Evolutionary conservation across 2,329 filamentous ascomycete species (phyloP).

Genomic region (Epichloe sylvatica): DNA sequence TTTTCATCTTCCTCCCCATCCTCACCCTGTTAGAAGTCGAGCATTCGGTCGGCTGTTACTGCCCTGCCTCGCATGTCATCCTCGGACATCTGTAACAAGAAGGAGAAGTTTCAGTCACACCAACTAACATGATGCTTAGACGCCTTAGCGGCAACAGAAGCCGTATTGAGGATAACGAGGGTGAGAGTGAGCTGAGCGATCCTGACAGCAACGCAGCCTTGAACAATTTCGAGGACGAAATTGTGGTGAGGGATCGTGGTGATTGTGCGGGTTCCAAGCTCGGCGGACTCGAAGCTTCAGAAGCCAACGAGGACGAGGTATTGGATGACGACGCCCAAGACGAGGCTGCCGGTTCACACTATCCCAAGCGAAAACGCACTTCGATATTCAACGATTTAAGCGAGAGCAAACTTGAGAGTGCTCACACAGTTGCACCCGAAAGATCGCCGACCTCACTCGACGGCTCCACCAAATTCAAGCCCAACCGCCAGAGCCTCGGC

Average conservation of each 20-base stretch:
- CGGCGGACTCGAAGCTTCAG: constrained; percentile 11
- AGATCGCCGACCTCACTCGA: constrained; percentile 11
- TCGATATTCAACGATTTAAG: constrained; percentile 35
- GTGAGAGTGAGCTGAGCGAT: constrained; percentile 31
- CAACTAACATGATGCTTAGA: constrained; percentile 15
- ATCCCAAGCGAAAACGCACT: constrained; percentile 42
- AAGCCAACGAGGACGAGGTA: constrained; percentile 27
- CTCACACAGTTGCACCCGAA: constrained; percentile 16
- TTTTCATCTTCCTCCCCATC: not conserved
- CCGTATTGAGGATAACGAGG: constrained; percentile 25
- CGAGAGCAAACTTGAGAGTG: constrained; percentile 31
- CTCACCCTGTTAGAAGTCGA: not conserved
- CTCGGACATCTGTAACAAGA: not conserved
- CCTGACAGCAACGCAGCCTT: constrained; percentile 21
- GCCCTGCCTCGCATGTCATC: not conserved
- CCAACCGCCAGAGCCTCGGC: constrained; percentile 13
- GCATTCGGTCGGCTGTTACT: not conserved
- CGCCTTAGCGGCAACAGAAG: constrained; percentile 16
- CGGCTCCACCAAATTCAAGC: constrained; percentile 13
- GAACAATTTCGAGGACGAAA: constrained; percentile 36
- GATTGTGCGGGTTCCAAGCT: constrained; percentile 22
- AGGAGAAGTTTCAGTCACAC: not conserved
- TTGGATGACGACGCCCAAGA: constrained; percentile 30
- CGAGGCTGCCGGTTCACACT: constrained; percentile 25
- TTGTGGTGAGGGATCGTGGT: constrained; percentile 33